These are phyloP conservation scores for Malus hybrid DNA, from an alignment of 331 rosid species.

Conservation along the genomic window DNA sequence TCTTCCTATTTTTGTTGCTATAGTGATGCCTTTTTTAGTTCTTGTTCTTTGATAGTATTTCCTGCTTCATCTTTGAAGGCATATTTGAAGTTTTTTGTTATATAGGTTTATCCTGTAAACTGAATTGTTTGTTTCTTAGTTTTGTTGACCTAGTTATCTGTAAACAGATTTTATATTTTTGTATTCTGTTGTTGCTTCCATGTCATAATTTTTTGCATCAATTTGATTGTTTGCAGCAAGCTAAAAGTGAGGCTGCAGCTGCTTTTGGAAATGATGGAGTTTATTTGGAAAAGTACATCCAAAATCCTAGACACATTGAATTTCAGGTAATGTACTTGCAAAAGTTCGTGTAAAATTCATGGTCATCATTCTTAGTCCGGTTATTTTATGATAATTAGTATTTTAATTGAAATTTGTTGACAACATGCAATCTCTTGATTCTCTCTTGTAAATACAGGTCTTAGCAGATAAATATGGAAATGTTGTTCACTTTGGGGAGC, in stretches of 20 bases:
- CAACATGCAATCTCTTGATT: background rate
- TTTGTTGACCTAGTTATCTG: background rate
- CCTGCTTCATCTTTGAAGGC: slow-evolving; percentile 14
- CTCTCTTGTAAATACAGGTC: slow-evolving; percentile 45
- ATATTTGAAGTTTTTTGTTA: background rate
- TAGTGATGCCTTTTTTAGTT: slow-evolving; percentile 3
- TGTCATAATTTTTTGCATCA: slow-evolving; percentile 9
- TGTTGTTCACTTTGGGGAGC: slow-evolving; percentile 94
- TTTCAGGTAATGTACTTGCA: slow-evolving; percentile 58
- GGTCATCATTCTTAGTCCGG: background rate
- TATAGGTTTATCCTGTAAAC: background rate
- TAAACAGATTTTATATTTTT: background rate
- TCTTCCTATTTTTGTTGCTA: background rate
- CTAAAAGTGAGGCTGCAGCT: slow-evolving; percentile 96
- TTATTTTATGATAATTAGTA: background rate
- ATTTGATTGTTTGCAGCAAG: slow-evolving; percentile 64
- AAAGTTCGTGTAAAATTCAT: background rate
- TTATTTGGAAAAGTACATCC: slow-evolving; percentile 73
- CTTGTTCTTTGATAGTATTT: background rate
- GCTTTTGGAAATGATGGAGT: slow-evolving; percentile 53
- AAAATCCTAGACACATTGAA: slow-evolving; percentile 96
- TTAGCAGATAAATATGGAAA: slow-evolving; percentile 87
- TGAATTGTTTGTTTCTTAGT: background rate
- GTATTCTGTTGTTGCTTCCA: background rate
- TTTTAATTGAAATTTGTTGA: background rate